Evolutionary conservation across 1,139 yeast genomes (phyloP).

Genomic region (Taiozyma sp.): DNA sequence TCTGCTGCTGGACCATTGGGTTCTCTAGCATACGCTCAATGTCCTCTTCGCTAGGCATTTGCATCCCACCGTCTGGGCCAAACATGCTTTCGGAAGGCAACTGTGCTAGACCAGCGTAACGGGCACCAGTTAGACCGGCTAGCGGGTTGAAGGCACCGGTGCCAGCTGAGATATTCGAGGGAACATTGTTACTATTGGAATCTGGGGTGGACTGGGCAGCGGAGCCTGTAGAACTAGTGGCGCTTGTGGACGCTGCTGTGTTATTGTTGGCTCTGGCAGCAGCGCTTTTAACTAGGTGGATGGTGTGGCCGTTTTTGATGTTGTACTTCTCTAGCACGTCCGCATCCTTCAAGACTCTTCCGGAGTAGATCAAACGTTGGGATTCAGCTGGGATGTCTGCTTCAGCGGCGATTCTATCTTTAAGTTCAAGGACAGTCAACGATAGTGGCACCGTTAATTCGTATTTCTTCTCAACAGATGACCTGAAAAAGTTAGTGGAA

Average conservation of each 20-base stretch:
- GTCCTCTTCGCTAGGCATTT: slow-evolving; percentile 71
- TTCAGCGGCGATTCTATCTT: slow-evolving; percentile 53
- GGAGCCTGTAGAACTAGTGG: slow-evolving; percentile 13
- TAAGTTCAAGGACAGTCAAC: slow-evolving; percentile 63
- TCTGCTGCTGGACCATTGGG: slow-evolving; percentile 76
- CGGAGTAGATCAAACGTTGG: slow-evolving; percentile 89
- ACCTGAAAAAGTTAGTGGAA: slow-evolving; percentile 11
- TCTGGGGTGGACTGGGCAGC: slow-evolving; percentile 22
- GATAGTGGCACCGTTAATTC: slow-evolving; percentile 52
- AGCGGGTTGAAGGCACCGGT: slow-evolving; percentile 86
- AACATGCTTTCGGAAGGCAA: slow-evolving; percentile 86
- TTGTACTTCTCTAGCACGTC: slow-evolving; percentile 75
- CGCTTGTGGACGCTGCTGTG: slow-evolving; percentile 15
- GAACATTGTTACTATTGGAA: slow-evolving; percentile 30
- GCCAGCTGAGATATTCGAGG: slow-evolving; percentile 81
- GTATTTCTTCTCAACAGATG: slow-evolving; percentile 77
- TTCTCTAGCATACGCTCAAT: slow-evolving; percentile 69
- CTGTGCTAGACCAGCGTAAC: slow-evolving; percentile 90
- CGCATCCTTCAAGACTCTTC: slow-evolving; percentile 83
- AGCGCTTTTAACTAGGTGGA: slow-evolving; percentile 75
- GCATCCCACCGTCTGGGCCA: slow-evolving; percentile 95
- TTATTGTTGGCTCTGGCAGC: slow-evolving; percentile 38
- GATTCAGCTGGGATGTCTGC: slow-evolving; percentile 67
- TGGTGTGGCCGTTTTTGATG: slow-evolving; percentile 79
- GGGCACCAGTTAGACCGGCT: slow-evolving; percentile 90